A percentile compares a stretch with the other conserved stretches of the same genome.
phyloP scores from a whole-genome alignment of 257 asterid species.

The Jaltomata sinuosa region DNA sequence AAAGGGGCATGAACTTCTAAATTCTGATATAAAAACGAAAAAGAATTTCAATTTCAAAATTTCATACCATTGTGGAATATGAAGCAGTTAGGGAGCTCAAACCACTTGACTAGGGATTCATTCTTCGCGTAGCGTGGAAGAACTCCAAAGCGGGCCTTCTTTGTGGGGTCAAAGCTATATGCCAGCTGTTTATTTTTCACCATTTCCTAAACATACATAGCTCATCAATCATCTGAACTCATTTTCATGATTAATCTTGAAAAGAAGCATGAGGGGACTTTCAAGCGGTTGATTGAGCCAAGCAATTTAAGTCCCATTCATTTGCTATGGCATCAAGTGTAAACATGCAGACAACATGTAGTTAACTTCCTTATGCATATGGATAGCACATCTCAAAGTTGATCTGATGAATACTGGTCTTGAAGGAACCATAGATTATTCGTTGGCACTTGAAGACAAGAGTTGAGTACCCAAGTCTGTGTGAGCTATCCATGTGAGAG shows the following conservation, averaged over 20 bases:
- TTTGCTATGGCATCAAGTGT: background rate
- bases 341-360: background rate
- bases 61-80: slow-evolving; percentile 83
- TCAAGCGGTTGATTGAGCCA: background rate
- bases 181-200: slow-evolving; percentile 66
- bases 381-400: background rate
- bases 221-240: background rate
- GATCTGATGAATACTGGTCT: background rate
- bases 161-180: slow-evolving; percentile 67
- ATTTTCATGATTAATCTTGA: background rate
- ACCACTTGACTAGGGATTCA: slow-evolving; percentile 80
- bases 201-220: slow-evolving; percentile 64
- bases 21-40: background rate
- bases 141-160: slow-evolving; percentile 86
- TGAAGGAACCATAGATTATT: background rate
- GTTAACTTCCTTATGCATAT: background rate
- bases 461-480: background rate
- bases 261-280: background rate
- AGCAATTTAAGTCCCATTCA: background rate
- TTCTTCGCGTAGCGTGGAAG: slow-evolving; percentile 90
- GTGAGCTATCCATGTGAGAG: no score
- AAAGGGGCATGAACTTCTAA: background rate
- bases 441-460: background rate
- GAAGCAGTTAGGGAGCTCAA: slow-evolving; percentile 97
- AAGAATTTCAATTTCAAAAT: slow-evolving; percentile 5